Evolutionary conservation across 257 asterid genomes (phyloP).

Genomic region (Solanum tarijense): DNA sequence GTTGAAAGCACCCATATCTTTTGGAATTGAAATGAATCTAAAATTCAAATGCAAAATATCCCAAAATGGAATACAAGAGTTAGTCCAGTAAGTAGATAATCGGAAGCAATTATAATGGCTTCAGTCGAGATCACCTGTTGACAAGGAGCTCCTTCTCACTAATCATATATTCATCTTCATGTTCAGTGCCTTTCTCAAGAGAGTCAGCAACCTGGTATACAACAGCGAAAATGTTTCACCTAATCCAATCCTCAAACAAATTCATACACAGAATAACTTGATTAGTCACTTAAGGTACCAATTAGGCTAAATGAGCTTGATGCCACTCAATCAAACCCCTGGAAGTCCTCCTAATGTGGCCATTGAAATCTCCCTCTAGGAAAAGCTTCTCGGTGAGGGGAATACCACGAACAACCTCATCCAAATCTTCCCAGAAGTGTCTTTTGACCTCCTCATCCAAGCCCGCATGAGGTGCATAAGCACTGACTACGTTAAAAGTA

Average conservation of each 20-base stretch:
- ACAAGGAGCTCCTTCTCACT: constrained; percentile 95
- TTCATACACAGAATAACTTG: not conserved
- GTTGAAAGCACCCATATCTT: constrained; percentile 96
- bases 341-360: no score
- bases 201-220: constrained; percentile 74
- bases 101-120: not conserved
- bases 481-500: no score
- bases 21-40: constrained; percentile 91
- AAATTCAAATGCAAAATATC: constrained; percentile 9
- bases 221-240: not conserved
- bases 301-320: not conserved
- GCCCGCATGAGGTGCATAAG: no score
- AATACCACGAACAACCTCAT: no score
- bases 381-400: no score
- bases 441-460: no score
- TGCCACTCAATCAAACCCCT: not conserved
- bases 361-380: no score
- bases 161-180: constrained; percentile 96
- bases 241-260: not conserved
- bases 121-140: constrained; percentile 43
- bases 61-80: not conserved
- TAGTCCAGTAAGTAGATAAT: not conserved
- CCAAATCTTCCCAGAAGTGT: no score
- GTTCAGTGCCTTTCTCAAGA: constrained; percentile 97
- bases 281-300: not conserved